Evolutionary conservation across 2,329 filamentous ascomycete species (phyloP).

Genomic region (Aspergillus clavatus): DNA sequence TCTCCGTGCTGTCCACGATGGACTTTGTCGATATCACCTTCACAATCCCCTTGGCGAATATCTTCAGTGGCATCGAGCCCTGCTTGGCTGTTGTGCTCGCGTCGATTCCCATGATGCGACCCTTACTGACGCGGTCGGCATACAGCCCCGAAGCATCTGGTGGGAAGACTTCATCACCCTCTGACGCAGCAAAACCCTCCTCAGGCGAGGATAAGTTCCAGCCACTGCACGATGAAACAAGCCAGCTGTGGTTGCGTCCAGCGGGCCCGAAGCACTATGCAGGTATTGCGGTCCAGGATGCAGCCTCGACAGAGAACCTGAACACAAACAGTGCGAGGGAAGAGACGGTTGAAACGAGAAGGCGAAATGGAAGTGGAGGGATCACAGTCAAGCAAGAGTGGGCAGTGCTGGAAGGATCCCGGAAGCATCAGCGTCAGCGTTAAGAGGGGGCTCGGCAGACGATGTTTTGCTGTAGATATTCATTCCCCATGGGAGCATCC

Average conservation of each 20-base stretch:
- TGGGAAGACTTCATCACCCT: conserved; percentile 1
- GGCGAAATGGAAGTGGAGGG: too few relatives aligned
- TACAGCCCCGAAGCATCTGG: conserved; percentile 18
- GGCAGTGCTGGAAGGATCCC: too few relatives aligned
- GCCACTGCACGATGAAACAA: conserved; percentile 25
- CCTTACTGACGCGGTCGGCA: conserved; percentile 29
- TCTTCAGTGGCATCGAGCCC: conserved; percentile 39
- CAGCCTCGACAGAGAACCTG: too few relatives aligned
- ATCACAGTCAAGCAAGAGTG: too few relatives aligned
- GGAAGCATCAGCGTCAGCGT: too few relatives aligned
- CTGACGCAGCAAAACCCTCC: conserved; percentile 2
- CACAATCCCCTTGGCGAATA: conserved; percentile 29
- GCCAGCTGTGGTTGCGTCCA: conserved; percentile 25
- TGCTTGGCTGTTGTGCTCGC: conserved; percentile 37
- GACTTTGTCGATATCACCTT: conserved; percentile 35
- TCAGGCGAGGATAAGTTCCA: conserved; percentile 19
- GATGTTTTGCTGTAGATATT: too few relatives aligned
- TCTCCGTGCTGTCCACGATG: conserved; percentile 30
- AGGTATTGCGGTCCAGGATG: too few relatives aligned
- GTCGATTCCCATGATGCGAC: conserved; percentile 41
- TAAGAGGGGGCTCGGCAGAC: too few relatives aligned
- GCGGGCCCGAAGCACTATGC: conserved; percentile 13
- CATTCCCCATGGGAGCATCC: too few relatives aligned
- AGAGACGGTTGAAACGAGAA: too few relatives aligned
- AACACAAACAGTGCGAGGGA: too few relatives aligned